A percentile compares a stretch with the other conserved stretches of the same genome.
Evolutionary conservation across 2,329 filamentous ascomycete genomes (phyloP).

Genomic region (Tolypocladium guangdongense): DNA sequence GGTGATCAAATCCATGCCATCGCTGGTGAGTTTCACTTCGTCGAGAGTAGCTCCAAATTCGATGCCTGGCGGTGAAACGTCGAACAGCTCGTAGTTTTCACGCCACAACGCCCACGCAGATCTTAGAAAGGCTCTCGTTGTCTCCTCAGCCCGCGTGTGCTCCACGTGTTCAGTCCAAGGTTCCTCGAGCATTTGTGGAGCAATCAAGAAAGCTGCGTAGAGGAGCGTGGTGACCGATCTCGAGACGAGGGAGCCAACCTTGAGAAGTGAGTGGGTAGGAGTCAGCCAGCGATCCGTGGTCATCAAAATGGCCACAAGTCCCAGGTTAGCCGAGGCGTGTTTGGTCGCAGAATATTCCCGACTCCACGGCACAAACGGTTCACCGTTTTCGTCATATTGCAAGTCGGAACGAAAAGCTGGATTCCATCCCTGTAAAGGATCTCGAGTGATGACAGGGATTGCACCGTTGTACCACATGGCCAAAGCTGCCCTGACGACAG

Average conservation of each 20-base stretch:
- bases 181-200: slow-evolving; percentile 4
- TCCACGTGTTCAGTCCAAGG: slow-evolving; percentile 1
- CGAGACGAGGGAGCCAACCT: slow-evolving; percentile 7
- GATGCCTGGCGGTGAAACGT: slow-evolving; percentile 1
- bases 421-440: slow-evolving; percentile 8
- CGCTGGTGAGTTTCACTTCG: slow-evolving; percentile 8
- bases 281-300: slow-evolving; percentile 7
- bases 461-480: slow-evolving; percentile 10
- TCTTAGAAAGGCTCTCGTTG: slow-evolving; percentile 6
- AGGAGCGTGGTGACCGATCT: slow-evolving; percentile 10
- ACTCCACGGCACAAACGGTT: background rate
- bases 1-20: slow-evolving; percentile 9
- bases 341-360: slow-evolving; percentile 5
- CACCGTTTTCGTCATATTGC: background rate
- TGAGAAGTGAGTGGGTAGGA: slow-evolving; percentile 8
- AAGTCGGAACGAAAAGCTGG: background rate
- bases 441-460: slow-evolving; percentile 5
- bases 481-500: slow-evolving; percentile 7
- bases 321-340: slow-evolving; percentile 10
- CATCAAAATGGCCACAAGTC: slow-evolving; percentile 14
- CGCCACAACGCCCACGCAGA: slow-evolving; percentile 8
- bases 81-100: slow-evolving; percentile 1
- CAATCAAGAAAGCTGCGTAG: slow-evolving; percentile 10
- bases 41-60: slow-evolving; percentile 11
- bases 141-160: background rate